phyloP scores from a whole-genome alignment of 441 rosid genomes.

The Pelargonium myrrhifolium region DNA sequence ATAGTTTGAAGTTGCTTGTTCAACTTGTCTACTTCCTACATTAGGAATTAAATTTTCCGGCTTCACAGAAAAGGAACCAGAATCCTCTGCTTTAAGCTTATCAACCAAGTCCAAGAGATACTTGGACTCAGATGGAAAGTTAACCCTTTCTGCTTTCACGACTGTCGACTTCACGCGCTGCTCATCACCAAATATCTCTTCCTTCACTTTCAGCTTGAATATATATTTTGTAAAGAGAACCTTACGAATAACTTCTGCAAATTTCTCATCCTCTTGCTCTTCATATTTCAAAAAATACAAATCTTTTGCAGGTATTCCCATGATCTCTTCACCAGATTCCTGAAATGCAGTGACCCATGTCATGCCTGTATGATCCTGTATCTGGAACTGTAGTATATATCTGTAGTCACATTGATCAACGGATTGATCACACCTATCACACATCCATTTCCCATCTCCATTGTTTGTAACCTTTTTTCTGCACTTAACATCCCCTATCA shows the following conservation, averaged over 20 bases:
- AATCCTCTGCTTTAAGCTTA: background rate
- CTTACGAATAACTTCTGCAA: slow-evolving; percentile 50
- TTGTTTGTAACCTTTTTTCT: slow-evolving; percentile 80
- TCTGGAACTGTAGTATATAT: slow-evolving; percentile 77
- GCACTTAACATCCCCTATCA: slow-evolving; percentile 71
- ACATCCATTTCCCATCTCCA: slow-evolving; percentile 86
- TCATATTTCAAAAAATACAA: slow-evolving; percentile 53
- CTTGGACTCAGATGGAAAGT: slow-evolving; percentile 44
- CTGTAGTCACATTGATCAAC: slow-evolving; percentile 76
- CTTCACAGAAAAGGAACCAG: background rate
- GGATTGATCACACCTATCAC: slow-evolving; percentile 67
- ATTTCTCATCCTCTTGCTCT: slow-evolving; percentile 59
- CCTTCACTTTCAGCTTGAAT: slow-evolving; percentile 88
- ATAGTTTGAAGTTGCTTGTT: slow-evolving; percentile 20
- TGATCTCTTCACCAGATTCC: slow-evolving; percentile 70
- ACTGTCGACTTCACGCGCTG: slow-evolving; percentile 78
- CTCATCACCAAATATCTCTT: slow-evolving; percentile 78
- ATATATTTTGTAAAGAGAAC: slow-evolving; percentile 54
- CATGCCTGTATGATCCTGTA: slow-evolving; percentile 85
- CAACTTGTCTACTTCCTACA: slow-evolving; percentile 18
- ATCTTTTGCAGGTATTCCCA: slow-evolving; percentile 79
- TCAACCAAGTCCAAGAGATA: background rate
- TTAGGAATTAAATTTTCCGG: background rate
- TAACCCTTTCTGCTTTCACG: slow-evolving; percentile 63
- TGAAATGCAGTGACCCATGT: slow-evolving; percentile 89